A percentile compares a stretch with the other conserved stretches of the same genome.
Conservation (phyloP, 2,329 filamentous ascomycete species). For the Alternaria novae-zelandiae region DNA sequence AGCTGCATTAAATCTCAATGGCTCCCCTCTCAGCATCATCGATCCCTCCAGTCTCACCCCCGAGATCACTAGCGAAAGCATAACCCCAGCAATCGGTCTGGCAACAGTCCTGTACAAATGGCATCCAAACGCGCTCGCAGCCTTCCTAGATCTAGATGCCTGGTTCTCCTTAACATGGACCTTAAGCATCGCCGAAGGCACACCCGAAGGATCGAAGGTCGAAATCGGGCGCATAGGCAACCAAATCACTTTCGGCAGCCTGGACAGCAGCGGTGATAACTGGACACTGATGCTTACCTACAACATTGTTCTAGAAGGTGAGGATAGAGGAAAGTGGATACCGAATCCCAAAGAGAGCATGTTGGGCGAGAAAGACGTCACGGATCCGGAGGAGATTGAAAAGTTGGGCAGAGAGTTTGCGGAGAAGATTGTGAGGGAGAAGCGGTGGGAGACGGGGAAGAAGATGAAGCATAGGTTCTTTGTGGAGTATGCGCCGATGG, state of each 20-base stretch:
- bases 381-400: constrained; percentile 14
- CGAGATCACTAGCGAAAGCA: not conserved
- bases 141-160: constrained; percentile 30
- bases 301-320: constrained; percentile 11
- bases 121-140: constrained; percentile 23
- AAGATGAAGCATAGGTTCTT: constrained; percentile 24
- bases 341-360: constrained; percentile 30
- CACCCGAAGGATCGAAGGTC: constrained; percentile 15
- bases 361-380: constrained; percentile 22
- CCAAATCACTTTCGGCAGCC: constrained; percentile 31
- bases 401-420: constrained; percentile 6
- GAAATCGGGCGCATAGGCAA: constrained; percentile 32
- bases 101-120: constrained; percentile 29
- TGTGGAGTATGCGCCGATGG: constrained; percentile 35
- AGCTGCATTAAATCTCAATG: constrained; percentile 10
- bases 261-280: constrained; percentile 22
- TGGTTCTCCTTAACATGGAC: constrained; percentile 36
- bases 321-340: constrained; percentile 20
- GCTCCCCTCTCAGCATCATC: constrained; percentile 14
- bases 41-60: constrained; percentile 1
- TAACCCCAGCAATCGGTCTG: constrained; percentile 19
- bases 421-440: not conserved
- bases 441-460: constrained; percentile 25
- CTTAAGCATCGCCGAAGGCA: constrained; percentile 8
- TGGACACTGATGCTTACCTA: constrained; percentile 31